Evolutionary conservation across 495 filamentous ascomycete genomes (phyloP).

Genomic region (Niebla homalea): DNA sequence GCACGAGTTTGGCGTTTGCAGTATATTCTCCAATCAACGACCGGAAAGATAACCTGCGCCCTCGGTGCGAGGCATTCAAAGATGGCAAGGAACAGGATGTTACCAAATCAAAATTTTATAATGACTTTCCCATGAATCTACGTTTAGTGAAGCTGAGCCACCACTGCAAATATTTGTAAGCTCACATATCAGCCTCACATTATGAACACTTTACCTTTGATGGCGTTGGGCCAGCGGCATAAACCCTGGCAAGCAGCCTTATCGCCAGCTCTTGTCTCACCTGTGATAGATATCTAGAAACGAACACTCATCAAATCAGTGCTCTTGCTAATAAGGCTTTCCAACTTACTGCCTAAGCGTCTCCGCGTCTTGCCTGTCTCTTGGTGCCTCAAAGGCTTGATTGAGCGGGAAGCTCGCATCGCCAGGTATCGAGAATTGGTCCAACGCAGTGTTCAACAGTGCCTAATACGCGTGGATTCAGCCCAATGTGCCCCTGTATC

Average conservation of each 20-base stretch:
- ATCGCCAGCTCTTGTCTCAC: conserved; percentile 81
- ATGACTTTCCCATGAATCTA: conserved; percentile 91
- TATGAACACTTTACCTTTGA: conserved; percentile 53
- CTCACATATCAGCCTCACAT: conserved; percentile 1
- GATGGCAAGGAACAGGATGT: too few species aligned
- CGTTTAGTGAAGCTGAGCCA: conserved; percentile 98
- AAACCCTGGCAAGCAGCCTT: conserved; percentile 71
- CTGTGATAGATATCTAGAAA: conserved; percentile 58
- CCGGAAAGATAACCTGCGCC: too few species aligned
- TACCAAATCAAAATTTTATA: conserved; percentile 13
- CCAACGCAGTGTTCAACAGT: conserved; percentile 58
- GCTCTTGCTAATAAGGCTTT: not conserved
- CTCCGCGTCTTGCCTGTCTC: conserved; percentile 80
- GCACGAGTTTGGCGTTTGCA: too few species aligned
- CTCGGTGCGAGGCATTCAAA: too few species aligned
- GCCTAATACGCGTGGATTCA: conserved; percentile 27
- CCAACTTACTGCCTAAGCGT: conserved; percentile 52
- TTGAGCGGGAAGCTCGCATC: conserved; percentile 88
- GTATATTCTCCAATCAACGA: too few species aligned
- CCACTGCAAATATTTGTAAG: conserved; percentile 41
- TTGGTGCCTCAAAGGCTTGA: conserved; percentile 68
- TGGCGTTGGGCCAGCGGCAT: conserved; percentile 68
- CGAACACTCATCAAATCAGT: not conserved
- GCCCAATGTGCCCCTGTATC: not conserved
- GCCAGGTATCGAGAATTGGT: conserved; percentile 92